These are phyloP conservation scores for Talaromyces sp. DNA, from an alignment of 2,329 filamentous ascomycete species.

Conservation along the genomic window DNA sequence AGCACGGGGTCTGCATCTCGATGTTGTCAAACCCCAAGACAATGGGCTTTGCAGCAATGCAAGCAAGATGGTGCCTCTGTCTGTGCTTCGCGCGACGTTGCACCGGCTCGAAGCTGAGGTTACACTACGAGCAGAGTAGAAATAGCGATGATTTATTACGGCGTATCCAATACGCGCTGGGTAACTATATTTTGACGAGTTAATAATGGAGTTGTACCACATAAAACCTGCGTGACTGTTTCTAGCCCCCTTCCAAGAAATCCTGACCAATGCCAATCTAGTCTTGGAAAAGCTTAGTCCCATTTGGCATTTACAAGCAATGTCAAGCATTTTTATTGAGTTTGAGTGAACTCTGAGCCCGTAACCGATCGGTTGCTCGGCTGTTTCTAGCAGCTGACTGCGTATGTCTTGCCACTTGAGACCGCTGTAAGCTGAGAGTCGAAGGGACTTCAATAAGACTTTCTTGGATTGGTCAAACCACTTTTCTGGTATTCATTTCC, in stretches of 20 bases:
- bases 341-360: background rate
- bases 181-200: background rate
- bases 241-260: constrained; percentile 1
- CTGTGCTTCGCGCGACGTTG: constrained; percentile 6
- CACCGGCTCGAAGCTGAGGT: constrained; percentile 7
- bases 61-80: background rate
- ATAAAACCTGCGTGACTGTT: background rate
- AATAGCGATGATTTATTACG: background rate
- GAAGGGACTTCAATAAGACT: background rate
- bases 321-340: background rate
- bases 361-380: background rate
- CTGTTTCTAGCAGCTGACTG: background rate
- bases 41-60: background rate
- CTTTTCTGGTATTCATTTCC: background rate
- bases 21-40: background rate
- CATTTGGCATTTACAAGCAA: background rate
- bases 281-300: constrained; percentile 10
- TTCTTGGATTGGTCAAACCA: background rate
- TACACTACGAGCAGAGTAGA: background rate
- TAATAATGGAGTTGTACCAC: constrained; percentile 1
- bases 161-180: background rate
- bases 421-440: background rate
- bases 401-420: background rate
- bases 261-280: background rate
- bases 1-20: background rate